phyloP scores from a whole-genome alignment of 2,329 filamentous ascomycete species.

The Hirsutella rhossiliensis region DNA sequence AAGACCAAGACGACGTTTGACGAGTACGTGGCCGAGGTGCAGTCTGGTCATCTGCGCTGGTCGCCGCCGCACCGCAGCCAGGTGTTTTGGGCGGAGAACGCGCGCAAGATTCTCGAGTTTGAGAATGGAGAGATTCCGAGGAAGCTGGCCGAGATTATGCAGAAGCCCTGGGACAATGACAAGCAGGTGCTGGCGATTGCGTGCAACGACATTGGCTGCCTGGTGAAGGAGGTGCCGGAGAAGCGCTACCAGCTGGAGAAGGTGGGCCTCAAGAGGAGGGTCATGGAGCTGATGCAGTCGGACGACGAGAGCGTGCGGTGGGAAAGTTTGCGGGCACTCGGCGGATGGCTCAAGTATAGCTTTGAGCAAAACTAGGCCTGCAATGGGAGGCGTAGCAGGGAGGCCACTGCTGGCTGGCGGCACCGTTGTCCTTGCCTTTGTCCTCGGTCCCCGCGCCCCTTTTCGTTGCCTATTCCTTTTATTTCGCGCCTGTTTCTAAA shows the following conservation, averaged over 20 bases:
- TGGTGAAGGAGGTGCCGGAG: conserved; percentile 85
- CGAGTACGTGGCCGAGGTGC: conserved; percentile 79
- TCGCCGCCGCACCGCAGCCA: conserved; percentile 80
- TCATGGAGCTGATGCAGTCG: conserved; percentile 92
- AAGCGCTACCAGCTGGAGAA: conserved; percentile 70
- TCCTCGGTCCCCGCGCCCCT: not conserved
- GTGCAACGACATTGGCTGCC: conserved; percentile 79
- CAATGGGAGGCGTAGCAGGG: too few species aligned
- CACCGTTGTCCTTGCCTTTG: not conserved
- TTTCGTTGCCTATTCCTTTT: not conserved
- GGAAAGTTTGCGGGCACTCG: conserved; percentile 80
- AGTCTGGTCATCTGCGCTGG: conserved; percentile 82
- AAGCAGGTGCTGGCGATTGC: conserved; percentile 85
- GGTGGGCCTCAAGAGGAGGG: conserved; percentile 69
- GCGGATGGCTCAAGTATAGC: conserved; percentile 52
- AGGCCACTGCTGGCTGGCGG: too few species aligned
- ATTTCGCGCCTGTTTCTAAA: not conserved
- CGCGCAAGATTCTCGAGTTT: conserved; percentile 72
- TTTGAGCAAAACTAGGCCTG: conserved; percentile 30
- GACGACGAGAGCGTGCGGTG: conserved; percentile 80
- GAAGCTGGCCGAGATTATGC: conserved; percentile 76
- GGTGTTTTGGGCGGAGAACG: conserved; percentile 87
- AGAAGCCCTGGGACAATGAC: conserved; percentile 61
- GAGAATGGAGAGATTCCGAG: conserved; percentile 68
- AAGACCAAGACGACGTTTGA: conserved; percentile 70